These are phyloP conservation scores for Cryphonectria japonica DNA, from an alignment of 2,329 filamentous ascomycete genomes.

Conservation along the genomic window DNA sequence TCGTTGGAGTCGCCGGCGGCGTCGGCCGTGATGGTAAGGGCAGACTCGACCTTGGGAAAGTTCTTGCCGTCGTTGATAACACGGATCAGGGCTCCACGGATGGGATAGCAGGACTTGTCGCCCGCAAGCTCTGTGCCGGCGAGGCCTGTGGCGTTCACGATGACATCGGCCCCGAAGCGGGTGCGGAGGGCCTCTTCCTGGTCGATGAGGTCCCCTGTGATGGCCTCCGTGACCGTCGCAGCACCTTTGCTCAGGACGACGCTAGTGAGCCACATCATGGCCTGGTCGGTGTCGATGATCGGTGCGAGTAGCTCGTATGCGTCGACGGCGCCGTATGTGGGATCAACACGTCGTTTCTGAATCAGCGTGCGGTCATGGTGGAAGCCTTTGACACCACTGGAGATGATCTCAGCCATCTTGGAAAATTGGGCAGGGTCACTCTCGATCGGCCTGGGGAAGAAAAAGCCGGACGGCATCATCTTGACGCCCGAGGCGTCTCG, in stretches of 20 bases:
- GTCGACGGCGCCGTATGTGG: constrained; percentile 43
- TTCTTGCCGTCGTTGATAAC: constrained; percentile 49
- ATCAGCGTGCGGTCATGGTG: constrained; percentile 41
- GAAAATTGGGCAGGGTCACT: constrained; percentile 38
- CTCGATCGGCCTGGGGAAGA: constrained; percentile 42
- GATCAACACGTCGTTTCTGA: constrained; percentile 40
- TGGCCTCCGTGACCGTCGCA: constrained; percentile 42
- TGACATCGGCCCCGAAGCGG: constrained; percentile 44
- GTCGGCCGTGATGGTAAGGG: constrained; percentile 46
- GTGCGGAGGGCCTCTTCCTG: constrained; percentile 40
- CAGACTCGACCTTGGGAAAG: constrained; percentile 46
- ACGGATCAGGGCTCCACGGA: constrained; percentile 48
- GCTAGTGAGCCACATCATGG: constrained; percentile 46
- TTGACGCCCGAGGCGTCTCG: constrained; percentile 41
- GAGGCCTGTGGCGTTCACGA: constrained; percentile 49
- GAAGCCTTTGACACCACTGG: constrained; percentile 44
- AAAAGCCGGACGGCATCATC: constrained; percentile 45
- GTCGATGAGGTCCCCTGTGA: constrained; percentile 41
- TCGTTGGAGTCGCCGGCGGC: constrained; percentile 41
- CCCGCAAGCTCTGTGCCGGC: constrained; percentile 42
- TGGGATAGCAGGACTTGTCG: constrained; percentile 45
- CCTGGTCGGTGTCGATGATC: constrained; percentile 50
- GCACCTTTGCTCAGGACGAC: constrained; percentile 48
- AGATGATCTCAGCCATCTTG: constrained; percentile 47
- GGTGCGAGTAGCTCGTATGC: constrained; percentile 50